Percentiles rank a stretch among this genome's conserved stretches.
phyloP scores from a whole-genome alignment of 768 basidiomycete species.

The Suillus placidus region DNA sequence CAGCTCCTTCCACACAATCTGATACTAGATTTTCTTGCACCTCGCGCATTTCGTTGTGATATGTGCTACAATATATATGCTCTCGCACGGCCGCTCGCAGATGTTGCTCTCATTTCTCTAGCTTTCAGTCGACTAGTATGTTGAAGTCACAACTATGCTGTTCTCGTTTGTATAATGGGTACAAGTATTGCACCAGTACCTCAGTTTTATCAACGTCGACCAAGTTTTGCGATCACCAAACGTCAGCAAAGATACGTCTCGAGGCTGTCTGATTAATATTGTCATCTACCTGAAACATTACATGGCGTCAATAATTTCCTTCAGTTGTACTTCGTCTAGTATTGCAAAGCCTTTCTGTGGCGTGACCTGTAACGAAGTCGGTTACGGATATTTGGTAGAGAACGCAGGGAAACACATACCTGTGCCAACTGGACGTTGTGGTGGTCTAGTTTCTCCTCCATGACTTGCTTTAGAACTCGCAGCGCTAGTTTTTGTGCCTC shows the following conservation, averaged over 20 bases:
- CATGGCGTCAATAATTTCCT: conserved; percentile 85
- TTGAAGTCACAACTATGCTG: not conserved
- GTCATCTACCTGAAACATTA: conserved; percentile 37
- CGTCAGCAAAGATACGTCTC: not conserved
- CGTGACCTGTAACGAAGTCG: conserved; percentile 63
- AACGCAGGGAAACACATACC: conserved; percentile 44
- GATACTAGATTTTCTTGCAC: too few relatives aligned
- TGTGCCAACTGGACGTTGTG: conserved; percentile 98
- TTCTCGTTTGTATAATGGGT: not conserved
- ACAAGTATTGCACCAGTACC: not conserved
- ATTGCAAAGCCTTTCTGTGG: conserved; percentile 84
- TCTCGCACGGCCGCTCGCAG: too few relatives aligned
- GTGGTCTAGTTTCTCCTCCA: conserved; percentile 99
- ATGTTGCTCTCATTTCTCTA: not conserved
- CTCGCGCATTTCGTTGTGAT: not conserved
- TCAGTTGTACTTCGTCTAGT: conserved; percentile 75
- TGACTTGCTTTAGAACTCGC: conserved; percentile 95
- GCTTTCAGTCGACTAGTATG: not conserved
- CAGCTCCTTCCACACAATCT: too few relatives aligned
- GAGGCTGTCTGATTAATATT: not conserved
- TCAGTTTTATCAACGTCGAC: not conserved
- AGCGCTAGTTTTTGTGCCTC: conserved; percentile 89
- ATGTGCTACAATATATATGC: too few relatives aligned
- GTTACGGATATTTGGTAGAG: not conserved
- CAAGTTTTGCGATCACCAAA: not conserved